Conservation (phyloP, 495 filamentous ascomycete species). For the Sordaria brevicollis region DNA sequence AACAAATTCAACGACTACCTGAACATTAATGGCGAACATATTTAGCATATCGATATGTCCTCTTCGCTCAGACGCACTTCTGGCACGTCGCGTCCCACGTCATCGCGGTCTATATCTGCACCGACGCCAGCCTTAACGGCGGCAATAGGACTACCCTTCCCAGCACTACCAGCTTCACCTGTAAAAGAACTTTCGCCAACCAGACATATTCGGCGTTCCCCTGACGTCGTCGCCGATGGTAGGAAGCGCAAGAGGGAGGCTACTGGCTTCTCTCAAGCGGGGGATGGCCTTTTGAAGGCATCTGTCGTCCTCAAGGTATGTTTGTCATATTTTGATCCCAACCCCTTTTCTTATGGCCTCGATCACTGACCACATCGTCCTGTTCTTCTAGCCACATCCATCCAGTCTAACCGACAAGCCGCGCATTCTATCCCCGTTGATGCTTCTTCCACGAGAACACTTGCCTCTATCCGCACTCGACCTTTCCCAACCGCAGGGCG, state of each 20-base stretch:
- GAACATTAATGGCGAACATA: slow-evolving; percentile 12
- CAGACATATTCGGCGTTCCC: background rate
- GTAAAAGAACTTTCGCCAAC: background rate
- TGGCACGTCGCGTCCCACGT: slow-evolving; percentile 28
- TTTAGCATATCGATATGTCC: slow-evolving; percentile 24
- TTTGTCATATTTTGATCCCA: background rate
- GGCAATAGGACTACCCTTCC: slow-evolving; percentile 7
- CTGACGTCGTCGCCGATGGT: background rate
- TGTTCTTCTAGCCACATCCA: slow-evolving; percentile 42
- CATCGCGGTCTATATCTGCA: slow-evolving; percentile 19
- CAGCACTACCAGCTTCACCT: background rate
- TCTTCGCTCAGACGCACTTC: slow-evolving; percentile 13
- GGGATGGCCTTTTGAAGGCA: slow-evolving; percentile 39
- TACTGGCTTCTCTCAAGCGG: slow-evolving; percentile 10
- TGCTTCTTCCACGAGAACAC: slow-evolving; percentile 49
- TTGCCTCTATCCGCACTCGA: slow-evolving; percentile 54
- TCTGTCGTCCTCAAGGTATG: slow-evolving; percentile 38
- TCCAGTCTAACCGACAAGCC: slow-evolving; percentile 46
- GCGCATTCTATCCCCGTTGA: slow-evolving; percentile 48
- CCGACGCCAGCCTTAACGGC: slow-evolving; percentile 19
- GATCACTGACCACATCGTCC: slow-evolving; percentile 10
- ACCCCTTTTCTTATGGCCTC: background rate
- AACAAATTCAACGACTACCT: too few species aligned
- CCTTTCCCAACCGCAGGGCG: slow-evolving; percentile 37
- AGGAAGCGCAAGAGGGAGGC: slow-evolving; percentile 22